A percentile compares a stretch with the other conserved stretches of the same genome.
Conservation (phyloP, 306 rosid species). For the Quercus variabilis region DNA sequence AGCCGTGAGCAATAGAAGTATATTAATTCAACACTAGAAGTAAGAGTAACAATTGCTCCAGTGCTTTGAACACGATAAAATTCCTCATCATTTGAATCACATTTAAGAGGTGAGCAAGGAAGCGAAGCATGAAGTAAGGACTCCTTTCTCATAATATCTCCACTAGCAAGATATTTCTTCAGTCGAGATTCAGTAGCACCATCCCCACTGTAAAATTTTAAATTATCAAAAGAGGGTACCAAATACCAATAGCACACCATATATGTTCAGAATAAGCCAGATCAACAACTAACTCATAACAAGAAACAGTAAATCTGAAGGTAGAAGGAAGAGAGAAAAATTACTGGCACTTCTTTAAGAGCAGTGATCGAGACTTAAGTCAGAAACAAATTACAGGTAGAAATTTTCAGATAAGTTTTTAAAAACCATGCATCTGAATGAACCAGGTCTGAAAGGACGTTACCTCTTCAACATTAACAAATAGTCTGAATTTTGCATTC, state of each 20-base stretch:
- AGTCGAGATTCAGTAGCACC: slow-evolving; percentile 47
- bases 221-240: slow-evolving; percentile 11
- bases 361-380: background rate
- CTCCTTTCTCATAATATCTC: slow-evolving; percentile 69
- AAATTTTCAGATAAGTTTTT: background rate
- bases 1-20: slow-evolving; percentile 83
- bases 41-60: slow-evolving; percentile 56
- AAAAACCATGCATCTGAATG: background rate
- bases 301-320: background rate
- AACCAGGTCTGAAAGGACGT: background rate
- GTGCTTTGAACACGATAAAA: slow-evolving; percentile 70
- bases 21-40: slow-evolving; percentile 62
- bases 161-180: slow-evolving; percentile 56
- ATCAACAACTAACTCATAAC: background rate
- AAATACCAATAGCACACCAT: background rate
- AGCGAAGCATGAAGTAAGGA: slow-evolving; percentile 53
- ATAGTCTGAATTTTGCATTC: slow-evolving; percentile 72
- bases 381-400: background rate
- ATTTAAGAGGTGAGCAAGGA: slow-evolving; percentile 47
- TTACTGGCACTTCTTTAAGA: background rate
- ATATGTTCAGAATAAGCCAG: background rate
- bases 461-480: slow-evolving; percentile 77
- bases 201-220: slow-evolving; percentile 56
- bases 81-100: slow-evolving; percentile 34
- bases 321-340: background rate